Percentiles rank a stretch among this genome's conserved stretches.
Conservation (phyloP, 495 filamentous ascomycete species). For the Articulospora tetracladia region DNA sequence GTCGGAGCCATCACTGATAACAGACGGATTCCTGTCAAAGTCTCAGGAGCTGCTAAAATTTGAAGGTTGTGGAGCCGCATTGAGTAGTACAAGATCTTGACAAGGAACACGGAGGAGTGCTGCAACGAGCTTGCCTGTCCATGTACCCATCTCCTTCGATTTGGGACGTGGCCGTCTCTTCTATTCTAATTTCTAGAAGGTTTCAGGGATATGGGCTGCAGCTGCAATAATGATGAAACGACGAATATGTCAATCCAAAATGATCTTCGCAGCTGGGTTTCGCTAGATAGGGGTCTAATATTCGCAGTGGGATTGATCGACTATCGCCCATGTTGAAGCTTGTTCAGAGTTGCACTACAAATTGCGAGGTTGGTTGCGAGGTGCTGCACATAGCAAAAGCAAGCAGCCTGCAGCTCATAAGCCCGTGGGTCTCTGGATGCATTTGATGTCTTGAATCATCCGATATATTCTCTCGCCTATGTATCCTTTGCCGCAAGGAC, state of each 20-base stretch:
- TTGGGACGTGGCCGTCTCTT: slow-evolving; percentile 1
- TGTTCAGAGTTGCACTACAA: too few species aligned
- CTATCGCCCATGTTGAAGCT: too few species aligned
- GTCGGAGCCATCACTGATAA: neutral
- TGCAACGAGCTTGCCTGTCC: slow-evolving; percentile 6
- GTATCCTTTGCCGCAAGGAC: too few species aligned
- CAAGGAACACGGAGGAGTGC: neutral
- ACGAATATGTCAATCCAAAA: neutral
- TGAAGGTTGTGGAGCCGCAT: neutral
- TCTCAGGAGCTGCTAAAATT: neutral
- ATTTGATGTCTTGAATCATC: neutral
- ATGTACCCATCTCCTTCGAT: neutral
- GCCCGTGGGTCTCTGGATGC: neutral
- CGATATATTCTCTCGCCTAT: too few species aligned
- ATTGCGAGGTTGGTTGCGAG: too few species aligned
- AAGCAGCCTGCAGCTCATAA: neutral
- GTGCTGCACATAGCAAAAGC: neutral
- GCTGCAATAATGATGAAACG: neutral
- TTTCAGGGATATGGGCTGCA: neutral
- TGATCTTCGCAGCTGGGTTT: neutral
- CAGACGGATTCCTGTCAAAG: neutral
- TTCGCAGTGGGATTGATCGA: neutral
- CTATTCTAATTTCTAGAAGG: slow-evolving; percentile 2
- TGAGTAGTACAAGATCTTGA: slow-evolving; percentile 1
- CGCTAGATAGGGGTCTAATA: neutral